Evolutionary conservation across 2,329 filamentous ascomycete species (phyloP).

Genomic region (Ophioceras dolichostomum): DNA sequence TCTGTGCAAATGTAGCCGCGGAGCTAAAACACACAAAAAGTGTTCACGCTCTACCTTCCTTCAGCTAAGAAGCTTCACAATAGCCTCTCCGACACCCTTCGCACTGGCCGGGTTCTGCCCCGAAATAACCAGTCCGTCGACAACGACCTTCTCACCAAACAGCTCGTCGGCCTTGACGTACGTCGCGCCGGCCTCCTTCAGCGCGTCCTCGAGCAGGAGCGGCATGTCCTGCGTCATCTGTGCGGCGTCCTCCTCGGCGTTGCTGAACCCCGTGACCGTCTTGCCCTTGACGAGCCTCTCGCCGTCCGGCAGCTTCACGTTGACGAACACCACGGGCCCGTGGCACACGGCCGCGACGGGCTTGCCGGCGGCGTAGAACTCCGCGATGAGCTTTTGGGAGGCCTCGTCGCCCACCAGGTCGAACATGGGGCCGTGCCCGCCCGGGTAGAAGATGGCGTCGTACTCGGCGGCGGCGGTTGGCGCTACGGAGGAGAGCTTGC

Average conservation of each 20-base stretch:
- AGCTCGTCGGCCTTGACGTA: slow-evolving; percentile 42
- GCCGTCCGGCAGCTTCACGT: slow-evolving; percentile 40
- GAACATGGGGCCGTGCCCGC: slow-evolving; percentile 54
- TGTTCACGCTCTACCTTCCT: too few relatives aligned
- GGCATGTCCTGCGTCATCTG: slow-evolving; percentile 31
- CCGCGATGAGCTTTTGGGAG: slow-evolving; percentile 46
- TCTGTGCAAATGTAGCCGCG: too few relatives aligned
- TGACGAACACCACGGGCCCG: slow-evolving; percentile 49
- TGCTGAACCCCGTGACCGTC: slow-evolving; percentile 47
- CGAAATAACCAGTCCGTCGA: slow-evolving; percentile 40
- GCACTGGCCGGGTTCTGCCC: slow-evolving; percentile 46
- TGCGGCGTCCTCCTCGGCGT: slow-evolving; percentile 38
- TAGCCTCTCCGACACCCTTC: slow-evolving; percentile 35
- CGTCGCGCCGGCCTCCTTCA: slow-evolving; percentile 35
- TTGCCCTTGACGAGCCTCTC: slow-evolving; percentile 41
- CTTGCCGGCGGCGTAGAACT: slow-evolving; percentile 51
- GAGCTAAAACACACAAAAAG: too few relatives aligned
- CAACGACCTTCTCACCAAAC: slow-evolving; percentile 35
- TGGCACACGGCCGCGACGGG: slow-evolving; percentile 57
- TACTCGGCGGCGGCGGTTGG: slow-evolving; percentile 15
- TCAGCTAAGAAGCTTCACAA: slow-evolving; percentile 29
- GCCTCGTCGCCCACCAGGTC: slow-evolving; percentile 45
- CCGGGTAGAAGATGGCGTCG: slow-evolving; percentile 19
- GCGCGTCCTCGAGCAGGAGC: slow-evolving; percentile 47
- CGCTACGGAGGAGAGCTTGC: slow-evolving; percentile 41